A percentile compares a stretch with the other conserved stretches of the same genome.
Evolutionary conservation across 768 basidiomycete species (phyloP).

Genomic region (Fomitopsis serialis): DNA sequence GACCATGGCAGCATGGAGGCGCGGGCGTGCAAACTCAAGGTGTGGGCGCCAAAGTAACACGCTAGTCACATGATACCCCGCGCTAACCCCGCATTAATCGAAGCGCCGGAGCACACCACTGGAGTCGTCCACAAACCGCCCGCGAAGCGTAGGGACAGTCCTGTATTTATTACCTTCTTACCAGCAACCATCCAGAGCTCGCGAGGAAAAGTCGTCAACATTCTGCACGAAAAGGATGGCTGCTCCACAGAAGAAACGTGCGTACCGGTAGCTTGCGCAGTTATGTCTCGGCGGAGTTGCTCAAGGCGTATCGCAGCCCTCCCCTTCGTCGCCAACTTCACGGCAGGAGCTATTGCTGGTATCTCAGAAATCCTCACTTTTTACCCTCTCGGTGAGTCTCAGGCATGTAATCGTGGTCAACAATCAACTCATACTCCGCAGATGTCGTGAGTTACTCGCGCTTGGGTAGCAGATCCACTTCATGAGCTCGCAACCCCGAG

Average conservation of each 20-base stretch:
- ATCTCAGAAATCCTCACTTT: constrained; percentile 80
- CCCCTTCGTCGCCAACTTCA: constrained; percentile 85
- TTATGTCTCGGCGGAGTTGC: not conserved
- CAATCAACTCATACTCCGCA: constrained; percentile 23
- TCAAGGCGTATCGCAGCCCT: constrained; percentile 46
- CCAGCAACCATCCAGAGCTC: not conserved
- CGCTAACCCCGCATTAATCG: not conserved
- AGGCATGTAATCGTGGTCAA: not conserved
- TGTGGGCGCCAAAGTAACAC: not conserved
- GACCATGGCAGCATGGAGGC: constrained; percentile 60
- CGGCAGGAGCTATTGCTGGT: constrained; percentile 95
- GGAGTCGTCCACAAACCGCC: not conserved
- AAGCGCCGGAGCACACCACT: not conserved
- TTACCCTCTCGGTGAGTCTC: constrained; percentile 72
- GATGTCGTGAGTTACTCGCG: constrained; percentile 71
- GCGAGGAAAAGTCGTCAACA: not conserved
- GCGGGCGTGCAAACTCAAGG: not conserved
- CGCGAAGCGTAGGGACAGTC: not conserved
- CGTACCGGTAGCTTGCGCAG: not conserved
- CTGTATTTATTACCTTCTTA: not conserved
- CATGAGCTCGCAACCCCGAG: constrained; percentile 2
- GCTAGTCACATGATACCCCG: not conserved
- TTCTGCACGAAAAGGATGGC: not conserved
- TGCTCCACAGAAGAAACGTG: constrained; percentile 7
- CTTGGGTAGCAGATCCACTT: constrained; percentile 6